Evolutionary conservation across 805 yeast species (phyloP).

Genomic region (Myxozyma mucilagina): DNA sequence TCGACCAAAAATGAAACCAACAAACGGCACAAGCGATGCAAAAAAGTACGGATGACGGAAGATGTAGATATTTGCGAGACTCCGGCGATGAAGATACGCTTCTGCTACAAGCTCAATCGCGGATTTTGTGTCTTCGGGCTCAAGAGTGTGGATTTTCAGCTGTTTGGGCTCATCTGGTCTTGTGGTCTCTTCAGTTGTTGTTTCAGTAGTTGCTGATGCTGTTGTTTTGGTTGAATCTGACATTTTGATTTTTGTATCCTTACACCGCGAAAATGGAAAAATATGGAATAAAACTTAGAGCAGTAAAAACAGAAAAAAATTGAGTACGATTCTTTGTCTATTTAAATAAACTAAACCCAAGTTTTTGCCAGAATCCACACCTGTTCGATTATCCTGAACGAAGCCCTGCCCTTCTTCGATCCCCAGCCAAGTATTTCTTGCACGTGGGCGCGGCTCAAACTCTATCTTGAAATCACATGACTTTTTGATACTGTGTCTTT

Average conservation of each 20-base stretch:
- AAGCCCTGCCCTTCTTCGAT: not conserved
- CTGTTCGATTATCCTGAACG: not conserved
- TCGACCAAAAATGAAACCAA: conserved; percentile 17
- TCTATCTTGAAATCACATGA: not conserved
- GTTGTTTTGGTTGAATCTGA: not conserved
- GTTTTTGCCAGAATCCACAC: not conserved
- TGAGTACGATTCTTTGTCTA: too few species aligned
- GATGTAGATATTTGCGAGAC: conserved; percentile 23
- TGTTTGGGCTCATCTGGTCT: not conserved
- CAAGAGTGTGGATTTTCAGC: conserved; percentile 14
- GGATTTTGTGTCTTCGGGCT: conserved; percentile 8
- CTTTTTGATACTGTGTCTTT: not conserved
- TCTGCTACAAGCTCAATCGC: conserved; percentile 22
- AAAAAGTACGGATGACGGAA: conserved; percentile 22
- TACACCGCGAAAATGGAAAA: not conserved
- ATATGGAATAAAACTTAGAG: too few species aligned
- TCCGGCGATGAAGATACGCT: conserved; percentile 23
- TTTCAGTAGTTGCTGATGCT: not conserved
- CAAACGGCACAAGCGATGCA: conserved; percentile 16
- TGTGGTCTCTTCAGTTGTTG: not conserved
- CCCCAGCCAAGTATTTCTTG: conserved; percentile 5
- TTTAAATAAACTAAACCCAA: too few species aligned
- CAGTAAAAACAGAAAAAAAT: too few species aligned
- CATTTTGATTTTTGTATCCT: not conserved
- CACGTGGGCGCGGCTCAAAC: not conserved